A percentile compares a stretch with the other conserved stretches of the same genome.
These are phyloP conservation scores for Aspergillus haitiensis DNA, from an alignment of 495 filamentous ascomycete genomes.

Conservation along the genomic window DNA sequence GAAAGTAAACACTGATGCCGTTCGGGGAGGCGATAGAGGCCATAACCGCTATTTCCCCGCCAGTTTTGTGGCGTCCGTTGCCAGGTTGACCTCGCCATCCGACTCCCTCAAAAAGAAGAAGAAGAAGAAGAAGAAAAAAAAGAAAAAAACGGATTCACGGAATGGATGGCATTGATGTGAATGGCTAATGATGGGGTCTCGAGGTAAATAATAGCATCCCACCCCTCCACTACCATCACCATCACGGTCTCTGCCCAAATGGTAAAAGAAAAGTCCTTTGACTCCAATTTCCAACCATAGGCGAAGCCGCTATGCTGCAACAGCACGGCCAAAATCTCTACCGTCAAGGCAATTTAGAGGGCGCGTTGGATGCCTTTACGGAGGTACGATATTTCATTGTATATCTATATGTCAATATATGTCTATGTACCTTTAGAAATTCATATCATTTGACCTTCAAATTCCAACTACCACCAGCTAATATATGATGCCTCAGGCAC, in stretches of 20 bases:
- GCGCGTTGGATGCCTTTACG: slow-evolving; percentile 44
- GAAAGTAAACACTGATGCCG: slow-evolving; percentile 45
- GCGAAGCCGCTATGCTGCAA: slow-evolving; percentile 26
- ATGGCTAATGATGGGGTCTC: slow-evolving; percentile 22
- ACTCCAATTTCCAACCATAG: neutral
- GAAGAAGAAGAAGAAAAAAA: neutral
- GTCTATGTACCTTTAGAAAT: neutral
- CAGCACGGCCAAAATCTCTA: slow-evolving; percentile 44
- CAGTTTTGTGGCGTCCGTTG: slow-evolving; percentile 19
- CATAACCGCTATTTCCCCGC: slow-evolving; percentile 14
- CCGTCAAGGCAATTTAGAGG: slow-evolving; percentile 40
- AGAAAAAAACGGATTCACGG: neutral
- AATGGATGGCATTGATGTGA: neutral
- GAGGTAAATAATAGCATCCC: slow-evolving; percentile 12
- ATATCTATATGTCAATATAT: slow-evolving; percentile 13
- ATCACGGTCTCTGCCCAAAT: neutral
- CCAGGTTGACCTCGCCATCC: slow-evolving; percentile 15
- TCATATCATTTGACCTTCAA: neutral
- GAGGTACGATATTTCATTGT: slow-evolving; percentile 32
- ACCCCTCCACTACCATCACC: neutral
- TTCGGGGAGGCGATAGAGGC: slow-evolving; percentile 19
- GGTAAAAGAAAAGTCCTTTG: too few species aligned
- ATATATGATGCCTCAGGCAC: slow-evolving; percentile 32
- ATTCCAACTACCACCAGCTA: slow-evolving; percentile 2
- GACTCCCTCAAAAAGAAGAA: neutral